phyloP scores from a whole-genome alignment of 2,329 filamentous ascomycete genomes.

The Nothopassalora personata region DNA sequence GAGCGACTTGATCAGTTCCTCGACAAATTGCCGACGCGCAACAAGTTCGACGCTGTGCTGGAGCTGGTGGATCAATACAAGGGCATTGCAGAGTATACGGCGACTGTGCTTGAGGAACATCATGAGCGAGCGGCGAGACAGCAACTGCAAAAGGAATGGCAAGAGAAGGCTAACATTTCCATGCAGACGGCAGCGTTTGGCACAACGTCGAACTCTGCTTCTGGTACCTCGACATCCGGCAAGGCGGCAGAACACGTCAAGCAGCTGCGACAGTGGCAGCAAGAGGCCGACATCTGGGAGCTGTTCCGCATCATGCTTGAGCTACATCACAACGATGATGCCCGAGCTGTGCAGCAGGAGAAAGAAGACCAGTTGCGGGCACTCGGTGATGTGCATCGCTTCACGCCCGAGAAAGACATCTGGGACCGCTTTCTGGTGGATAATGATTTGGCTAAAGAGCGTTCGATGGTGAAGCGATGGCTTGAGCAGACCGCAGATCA shows the following conservation, averaged over 20 bases:
- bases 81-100: conserved; percentile 49
- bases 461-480: conserved; percentile 77
- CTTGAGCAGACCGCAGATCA: conserved; percentile 69
- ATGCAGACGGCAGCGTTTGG: conserved; percentile 7
- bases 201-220: conserved; percentile 9
- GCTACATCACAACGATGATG: conserved; percentile 54
- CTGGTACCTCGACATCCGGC: conserved; percentile 9
- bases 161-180: conserved; percentile 16
- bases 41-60: conserved; percentile 54
- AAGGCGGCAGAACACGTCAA: conserved; percentile 37
- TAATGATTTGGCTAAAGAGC: conserved; percentile 70
- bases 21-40: conserved; percentile 46
- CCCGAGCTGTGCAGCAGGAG: conserved; percentile 28
- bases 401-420: conserved; percentile 56
- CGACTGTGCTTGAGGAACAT: conserved; percentile 41
- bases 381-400: conserved; percentile 38
- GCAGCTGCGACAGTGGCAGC: conserved; percentile 62
- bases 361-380: conserved; percentile 32
- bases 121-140: conserved; percentile 36
- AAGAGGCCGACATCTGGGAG: conserved; percentile 88
- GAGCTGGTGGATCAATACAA: conserved; percentile 49
- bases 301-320: conserved; percentile 66
- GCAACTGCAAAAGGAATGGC: conserved; percentile 36
- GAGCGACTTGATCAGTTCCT: conserved; percentile 70
- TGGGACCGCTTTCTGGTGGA: conserved; percentile 71